Percentiles rank a stretch among this genome's conserved stretches.
phyloP scores from a whole-genome alignment of 768 basidiomycete species.

The Porpolomopsis calyptriformis region DNA sequence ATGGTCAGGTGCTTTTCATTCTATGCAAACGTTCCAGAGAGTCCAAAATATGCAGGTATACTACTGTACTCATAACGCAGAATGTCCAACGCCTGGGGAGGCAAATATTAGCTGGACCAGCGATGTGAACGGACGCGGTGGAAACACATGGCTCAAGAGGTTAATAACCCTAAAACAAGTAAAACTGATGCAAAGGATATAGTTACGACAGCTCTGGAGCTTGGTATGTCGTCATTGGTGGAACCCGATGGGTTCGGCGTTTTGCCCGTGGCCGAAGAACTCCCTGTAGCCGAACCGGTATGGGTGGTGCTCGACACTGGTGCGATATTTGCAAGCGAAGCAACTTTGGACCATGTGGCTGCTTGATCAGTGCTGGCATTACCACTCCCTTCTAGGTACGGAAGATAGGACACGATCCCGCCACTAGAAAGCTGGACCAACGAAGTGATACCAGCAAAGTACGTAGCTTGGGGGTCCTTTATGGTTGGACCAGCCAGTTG shows the following conservation, averaged over 20 bases:
- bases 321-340: constrained; percentile 34
- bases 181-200: not conserved
- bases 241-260: not conserved
- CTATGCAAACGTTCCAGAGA: no score
- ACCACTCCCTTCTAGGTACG: constrained; percentile 38
- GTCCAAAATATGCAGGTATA: no score
- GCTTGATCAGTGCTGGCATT: constrained; percentile 26
- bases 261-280: not conserved
- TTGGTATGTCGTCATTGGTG: not conserved
- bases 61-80: no score
- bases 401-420: constrained; percentile 51
- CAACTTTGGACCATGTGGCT: constrained; percentile 40
- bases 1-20: no score
- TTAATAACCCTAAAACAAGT: no score
- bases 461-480: constrained; percentile 50
- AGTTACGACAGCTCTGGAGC: not conserved
- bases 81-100: no score
- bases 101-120: no score
- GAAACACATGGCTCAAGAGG: no score
- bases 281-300: not conserved
- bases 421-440: constrained; percentile 59
- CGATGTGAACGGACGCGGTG: no score
- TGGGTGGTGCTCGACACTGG: not conserved
- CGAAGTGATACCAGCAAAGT: constrained; percentile 49
- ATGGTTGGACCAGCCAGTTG: constrained; percentile 46